Percentiles rank a stretch among this genome's conserved stretches.
These are phyloP conservation scores for Lepidium sativum DNA, from an alignment of 345 rosid genomes.

Conservation along the genomic window DNA sequence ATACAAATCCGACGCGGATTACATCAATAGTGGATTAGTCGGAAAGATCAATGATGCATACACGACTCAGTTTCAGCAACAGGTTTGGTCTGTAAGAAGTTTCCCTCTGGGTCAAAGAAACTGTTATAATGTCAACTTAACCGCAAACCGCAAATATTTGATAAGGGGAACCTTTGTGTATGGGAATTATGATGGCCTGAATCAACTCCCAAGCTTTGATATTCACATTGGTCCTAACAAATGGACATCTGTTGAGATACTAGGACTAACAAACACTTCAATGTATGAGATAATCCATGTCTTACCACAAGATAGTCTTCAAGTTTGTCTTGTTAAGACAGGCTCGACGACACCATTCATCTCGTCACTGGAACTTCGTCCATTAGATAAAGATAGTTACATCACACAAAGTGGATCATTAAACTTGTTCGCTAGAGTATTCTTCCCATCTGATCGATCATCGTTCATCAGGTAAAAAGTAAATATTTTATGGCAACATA, in stretches of 20 bases:
- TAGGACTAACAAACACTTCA: neutral
- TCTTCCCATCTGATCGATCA: neutral
- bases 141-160: slow-evolving; percentile 25
- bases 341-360: slow-evolving; percentile 37
- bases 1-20: slow-evolving; percentile 31
- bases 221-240: slow-evolving; percentile 34
- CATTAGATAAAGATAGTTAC: slow-evolving; percentile 1
- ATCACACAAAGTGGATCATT: slow-evolving; percentile 17
- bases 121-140: slow-evolving; percentile 27
- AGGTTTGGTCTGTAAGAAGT: slow-evolving; percentile 10
- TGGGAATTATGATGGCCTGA: slow-evolving; percentile 37
- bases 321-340: slow-evolving; percentile 47
- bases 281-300: slow-evolving; percentile 30
- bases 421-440: neutral
- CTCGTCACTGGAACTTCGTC: slow-evolving; percentile 41
- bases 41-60: slow-evolving; percentile 8
- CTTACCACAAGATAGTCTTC: slow-evolving; percentile 9
- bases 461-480: slow-evolving; percentile 2
- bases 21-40: slow-evolving; percentile 21
- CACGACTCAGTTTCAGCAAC: neutral
- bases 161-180: slow-evolving; percentile 31
- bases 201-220: slow-evolving; percentile 29
- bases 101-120: slow-evolving; percentile 37
- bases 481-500: neutral
- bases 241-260: slow-evolving; percentile 24